Base-by-base conservation (phyloP, 768 basidiomycete species). In the Hypholoma sublateritium region DNA sequence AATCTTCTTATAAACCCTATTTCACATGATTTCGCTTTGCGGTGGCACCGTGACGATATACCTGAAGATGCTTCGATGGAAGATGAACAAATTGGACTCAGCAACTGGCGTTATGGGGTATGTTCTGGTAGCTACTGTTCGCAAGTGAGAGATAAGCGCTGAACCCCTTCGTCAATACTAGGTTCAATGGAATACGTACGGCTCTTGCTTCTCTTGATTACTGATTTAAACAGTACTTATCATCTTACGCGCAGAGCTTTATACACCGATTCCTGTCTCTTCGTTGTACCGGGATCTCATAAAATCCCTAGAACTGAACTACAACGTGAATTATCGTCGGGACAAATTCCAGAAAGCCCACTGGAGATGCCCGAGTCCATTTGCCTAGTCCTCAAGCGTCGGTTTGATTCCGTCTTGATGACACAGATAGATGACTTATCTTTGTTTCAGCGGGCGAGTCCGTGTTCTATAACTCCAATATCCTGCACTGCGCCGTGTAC, bases 101-200 rank as follows among this genome's bases (percentile, higher is more conserved):
- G 70, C 8, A 70, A 79, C 34, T 87, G 85, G 80, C 82, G 86
- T 50, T 77, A 83, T 63, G 89, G 89, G 1, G 89, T 89, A 74
- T 17, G 80, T 71, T 42, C 14, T 2, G 32, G 21, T 22, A 11
- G 7, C 48, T 48, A 7, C 37, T 21, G 3, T 32, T 53, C 16
- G 46, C 49, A 4, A 36, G 37, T 49, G 32, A 32, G 39, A 37
- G 21, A 51, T 14, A 22, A 11, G 36, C 21, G 50, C 37, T 51
- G n/a, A 16, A 49, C 24, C 9, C 16, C 24, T 53, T 32, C 36
- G 1, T 34, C 28, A 44, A 12, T 12, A 6, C 3, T 50, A 91
- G 87, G 78, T 90, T 0, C 89, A 93, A 71, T 92, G 89, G 89
- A 92, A 91, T 64, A 85, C 88, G 88, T 89, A 74, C 53, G 84